A percentile compares a stretch with the other conserved stretches of the same genome.
These are phyloP conservation scores for Tulasnella sp. DNA, from an alignment of 768 basidiomycete genomes.

Conservation along the genomic window DNA sequence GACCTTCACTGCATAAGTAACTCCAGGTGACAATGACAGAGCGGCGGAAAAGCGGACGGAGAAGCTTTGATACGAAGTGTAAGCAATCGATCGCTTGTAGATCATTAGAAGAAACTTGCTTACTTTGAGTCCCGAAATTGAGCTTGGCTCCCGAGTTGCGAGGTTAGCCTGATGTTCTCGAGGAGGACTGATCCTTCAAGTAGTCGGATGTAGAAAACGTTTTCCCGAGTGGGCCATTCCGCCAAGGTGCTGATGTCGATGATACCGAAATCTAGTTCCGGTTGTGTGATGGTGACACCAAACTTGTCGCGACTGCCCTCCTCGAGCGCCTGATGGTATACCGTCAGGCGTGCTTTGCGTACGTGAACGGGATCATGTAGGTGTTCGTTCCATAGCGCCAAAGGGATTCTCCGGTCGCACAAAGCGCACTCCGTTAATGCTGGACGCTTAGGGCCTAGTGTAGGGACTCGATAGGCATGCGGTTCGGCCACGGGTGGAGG, in stretches of 20 bases:
- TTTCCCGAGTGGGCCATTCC: not conserved
- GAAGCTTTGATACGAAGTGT: not conserved
- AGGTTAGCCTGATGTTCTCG: not conserved
- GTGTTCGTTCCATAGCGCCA: not conserved
- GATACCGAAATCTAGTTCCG: slow-evolving; percentile 18
- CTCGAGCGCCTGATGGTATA: not conserved
- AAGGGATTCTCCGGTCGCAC: not conserved
- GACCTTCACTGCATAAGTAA: slow-evolving; percentile 14
- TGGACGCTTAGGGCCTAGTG: not conserved
- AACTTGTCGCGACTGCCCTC: slow-evolving; percentile 26
- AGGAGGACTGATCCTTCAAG: not conserved
- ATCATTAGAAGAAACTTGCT: not conserved
- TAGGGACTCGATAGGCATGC: not conserved
- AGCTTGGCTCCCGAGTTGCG: not conserved
- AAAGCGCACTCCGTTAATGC: not conserved
- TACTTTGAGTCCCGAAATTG: slow-evolving; percentile 3
- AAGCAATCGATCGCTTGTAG: not conserved
- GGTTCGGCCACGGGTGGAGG: not conserved
- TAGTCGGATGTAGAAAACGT: slow-evolving; percentile 5
- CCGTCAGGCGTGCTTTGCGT: not conserved
- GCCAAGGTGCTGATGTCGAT: slow-evolving; percentile 3
- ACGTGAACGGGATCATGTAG: not conserved
- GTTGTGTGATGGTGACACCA: slow-evolving; percentile 14
- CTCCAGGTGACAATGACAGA: not conserved
- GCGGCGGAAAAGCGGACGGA: not conserved